Base-by-base conservation (phyloP, 805 yeast species). In the Blastobotrys peoriensis region DNA sequence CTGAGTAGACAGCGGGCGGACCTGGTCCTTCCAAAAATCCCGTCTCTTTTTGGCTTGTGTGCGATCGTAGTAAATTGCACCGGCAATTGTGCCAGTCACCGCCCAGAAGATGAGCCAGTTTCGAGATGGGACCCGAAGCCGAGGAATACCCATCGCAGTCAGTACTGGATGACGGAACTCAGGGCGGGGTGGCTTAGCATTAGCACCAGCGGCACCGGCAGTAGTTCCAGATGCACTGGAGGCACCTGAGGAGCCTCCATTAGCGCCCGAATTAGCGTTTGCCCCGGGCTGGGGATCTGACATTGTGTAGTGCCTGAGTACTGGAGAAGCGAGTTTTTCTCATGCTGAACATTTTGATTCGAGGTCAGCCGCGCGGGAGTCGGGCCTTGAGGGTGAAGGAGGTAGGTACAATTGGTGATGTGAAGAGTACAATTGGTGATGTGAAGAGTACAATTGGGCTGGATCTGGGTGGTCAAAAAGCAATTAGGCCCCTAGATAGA, bases 41-140 rank as follows among this genome's bases (percentile, higher is more conserved):
- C 96, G 67, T 20, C 83, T 72, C 50, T 75, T 72, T 38, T 73
- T 74, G 53, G 88, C 93, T 61, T 86, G 74, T 47, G 75, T 70
- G 52, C 82, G 81, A 64, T 93, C 98, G 65, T 86, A 88, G 13
- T 74, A 74, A 23, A 80, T 73, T 9, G 91, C 86, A n/a, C 95
- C 91, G 2, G 84, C 71, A 30, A 83, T 66, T 1, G 73, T 65
- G 1, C 81, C 78, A 1, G 84, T 61, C 5, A 85, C 77, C 0
- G 81, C 60, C 85, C 95, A 83, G 64, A 93, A 93, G 30, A 88
- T 85, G 69, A 77, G 64, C 98, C 98, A 91, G 67, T 91, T 93
- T 50, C 96, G 72, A 0, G 95, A 82, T 0, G 98, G 98, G 10
- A 93, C 67, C 33, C 82, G 75, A 18, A 88, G 55, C 10, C 81